Base-by-base conservation (phyloP, 495 filamentous ascomycete species). In the Xylaria flabelliformis region DNA sequence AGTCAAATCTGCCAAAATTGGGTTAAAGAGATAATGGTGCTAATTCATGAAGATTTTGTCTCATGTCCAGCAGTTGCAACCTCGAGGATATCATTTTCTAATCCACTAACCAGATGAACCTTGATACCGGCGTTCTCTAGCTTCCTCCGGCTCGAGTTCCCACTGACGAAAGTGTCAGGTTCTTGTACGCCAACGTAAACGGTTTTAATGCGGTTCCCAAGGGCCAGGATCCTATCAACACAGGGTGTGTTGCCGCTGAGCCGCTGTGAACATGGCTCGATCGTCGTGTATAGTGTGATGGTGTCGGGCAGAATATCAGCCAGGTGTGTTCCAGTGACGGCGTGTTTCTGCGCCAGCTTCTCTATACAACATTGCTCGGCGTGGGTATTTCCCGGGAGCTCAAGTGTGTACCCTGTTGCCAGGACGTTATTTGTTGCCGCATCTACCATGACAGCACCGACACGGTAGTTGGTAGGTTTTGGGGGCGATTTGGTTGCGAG, bases 361-460 rank as follows among this genome's bases (percentile, higher is more conserved):
- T 88, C 80, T 64, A 99, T 88, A 78, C 92, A 95, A 83, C 90
- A 93, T 83, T 99, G 94, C 76, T 99, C 96, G 6, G 96, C 96
- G 74, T 99, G 96, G 0, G 94, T 97, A 85, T 99, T 99, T 17
- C 95, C 96, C 0, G 89, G 86, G 13, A 96, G 89, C 78, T 98
- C 95, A 73, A 97, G 88, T 9, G 95, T 97, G 84, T 95, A 98
- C 64, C 95, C 94, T 2, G 93, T 95, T 2, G 92, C 88, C 51
- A 97, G 87, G 74, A 97, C 85, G 13, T 86, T 82, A 74, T 91
- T 87, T 39, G 83, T 78, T 24, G 78, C 76, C 34, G 87, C 74
- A 62, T 90, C 86, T 36, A 97, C 84, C 39, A 98, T 83, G 56
- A 97, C 76, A 8, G 96, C 96, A 70, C 96, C 96, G 48, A 99